A percentile compares a stretch with the other conserved stretches of the same genome.
phyloP scores from a whole-genome alignment of 108 stramenopile species.

The Skeletonema costatum region DNA sequence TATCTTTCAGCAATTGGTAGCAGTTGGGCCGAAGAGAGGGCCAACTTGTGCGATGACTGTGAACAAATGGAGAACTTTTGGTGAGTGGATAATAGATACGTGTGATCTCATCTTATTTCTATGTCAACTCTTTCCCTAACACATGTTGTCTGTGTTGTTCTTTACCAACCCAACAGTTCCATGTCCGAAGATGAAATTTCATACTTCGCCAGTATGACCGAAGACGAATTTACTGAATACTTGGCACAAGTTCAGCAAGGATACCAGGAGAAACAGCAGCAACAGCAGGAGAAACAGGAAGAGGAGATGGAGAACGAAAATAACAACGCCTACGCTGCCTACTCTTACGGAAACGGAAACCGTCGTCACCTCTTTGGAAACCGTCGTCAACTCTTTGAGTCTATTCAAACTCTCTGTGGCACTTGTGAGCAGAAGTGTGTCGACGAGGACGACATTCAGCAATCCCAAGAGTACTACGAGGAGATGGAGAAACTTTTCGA shows the following conservation, averaged over 20 bases:
- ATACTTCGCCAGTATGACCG: neutral
- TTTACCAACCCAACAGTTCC: neutral
- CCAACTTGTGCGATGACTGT: neutral
- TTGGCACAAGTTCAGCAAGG: neutral
- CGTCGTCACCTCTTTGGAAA: neutral
- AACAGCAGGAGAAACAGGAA: neutral
- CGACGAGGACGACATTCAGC: neutral
- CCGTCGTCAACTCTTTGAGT: neutral
- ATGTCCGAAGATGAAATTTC: neutral
- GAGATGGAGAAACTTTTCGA: neutral
- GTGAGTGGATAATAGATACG: neutral
- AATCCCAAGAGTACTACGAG: neutral
- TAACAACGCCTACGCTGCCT: neutral
- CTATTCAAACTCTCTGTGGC: neutral
- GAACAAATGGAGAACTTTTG: neutral
- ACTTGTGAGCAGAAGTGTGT: neutral
- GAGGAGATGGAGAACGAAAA: neutral
- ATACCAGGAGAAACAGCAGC: neutral
- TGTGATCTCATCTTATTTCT: too few species aligned
- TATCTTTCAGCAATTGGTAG: neutral
- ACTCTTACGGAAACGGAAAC: neutral
- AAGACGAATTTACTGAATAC: neutral
- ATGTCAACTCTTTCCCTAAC: too few species aligned
- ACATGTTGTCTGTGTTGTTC: neutral
- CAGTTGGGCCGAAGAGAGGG: neutral